Evolutionary conservation across 306 rosid species (phyloP).

Genomic region (Quercus cerris): DNA sequence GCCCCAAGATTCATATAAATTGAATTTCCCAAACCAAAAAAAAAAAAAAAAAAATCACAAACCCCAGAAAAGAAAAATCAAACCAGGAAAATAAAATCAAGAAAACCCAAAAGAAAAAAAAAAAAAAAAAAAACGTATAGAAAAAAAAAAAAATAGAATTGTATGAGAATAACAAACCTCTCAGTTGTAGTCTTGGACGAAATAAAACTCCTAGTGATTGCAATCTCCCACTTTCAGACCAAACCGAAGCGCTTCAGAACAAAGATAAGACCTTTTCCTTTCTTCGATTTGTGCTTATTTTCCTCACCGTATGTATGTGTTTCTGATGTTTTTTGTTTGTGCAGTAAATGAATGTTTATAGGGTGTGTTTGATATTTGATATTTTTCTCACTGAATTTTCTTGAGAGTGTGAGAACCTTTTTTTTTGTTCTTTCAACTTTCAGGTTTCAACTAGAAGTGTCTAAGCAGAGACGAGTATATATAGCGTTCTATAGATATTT

Average conservation of each 20-base stretch:
- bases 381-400: too few relatives aligned
- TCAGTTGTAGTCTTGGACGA: slow-evolving; percentile 3
- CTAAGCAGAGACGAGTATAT: slow-evolving; percentile 17
- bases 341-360: background rate
- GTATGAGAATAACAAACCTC: slow-evolving; percentile 30
- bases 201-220: background rate
- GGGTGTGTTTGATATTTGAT: too few relatives aligned
- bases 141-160: background rate
- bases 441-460: too few relatives aligned
- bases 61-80: too few relatives aligned
- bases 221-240: background rate
- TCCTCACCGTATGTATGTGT: background rate
- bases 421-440: too few relatives aligned
- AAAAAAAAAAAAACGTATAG: background rate
- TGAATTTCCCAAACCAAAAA: too few relatives aligned
- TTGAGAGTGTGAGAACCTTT: too few relatives aligned
- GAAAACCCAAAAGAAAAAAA: too few relatives aligned
- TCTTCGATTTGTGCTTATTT: too few relatives aligned
- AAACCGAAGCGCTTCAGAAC: background rate
- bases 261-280: too few relatives aligned
- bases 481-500: slow-evolving; percentile 50
- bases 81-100: background rate
- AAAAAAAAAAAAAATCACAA: too few relatives aligned
- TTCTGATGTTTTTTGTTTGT: background rate
- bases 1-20: too few relatives aligned